These are phyloP conservation scores for Stylosanthes scabra DNA, from an alignment of 331 rosid species.

Conservation along the genomic window DNA sequence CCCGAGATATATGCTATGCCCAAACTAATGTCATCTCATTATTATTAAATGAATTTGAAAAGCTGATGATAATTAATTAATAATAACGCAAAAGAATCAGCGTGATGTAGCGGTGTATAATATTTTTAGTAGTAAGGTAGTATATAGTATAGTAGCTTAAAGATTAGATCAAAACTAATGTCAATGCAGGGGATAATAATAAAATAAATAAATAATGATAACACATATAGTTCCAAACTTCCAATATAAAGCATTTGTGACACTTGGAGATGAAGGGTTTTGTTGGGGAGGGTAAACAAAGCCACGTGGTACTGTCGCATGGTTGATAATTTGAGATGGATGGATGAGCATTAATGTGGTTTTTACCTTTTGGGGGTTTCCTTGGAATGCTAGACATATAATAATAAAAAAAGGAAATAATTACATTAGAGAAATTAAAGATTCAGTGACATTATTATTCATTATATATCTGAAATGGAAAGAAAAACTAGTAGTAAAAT, in stretches of 20 bases:
- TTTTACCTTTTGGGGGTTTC: not conserved
- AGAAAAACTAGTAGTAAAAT: not conserved
- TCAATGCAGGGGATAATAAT: not conserved
- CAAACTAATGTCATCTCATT: too few species aligned
- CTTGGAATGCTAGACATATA: not conserved
- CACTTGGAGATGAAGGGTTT: constrained; percentile 12
- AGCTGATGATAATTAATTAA: not conserved
- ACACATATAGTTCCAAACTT: too few species aligned
- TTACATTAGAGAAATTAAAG: not conserved
- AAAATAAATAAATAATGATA: constrained; percentile 8
- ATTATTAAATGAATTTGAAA: not conserved
- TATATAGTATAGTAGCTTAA: not conserved
- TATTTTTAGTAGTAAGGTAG: not conserved
- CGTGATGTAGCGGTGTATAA: not conserved
- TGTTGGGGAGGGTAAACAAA: constrained; percentile 14
- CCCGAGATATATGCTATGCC: too few species aligned
- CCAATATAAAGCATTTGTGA: not conserved
- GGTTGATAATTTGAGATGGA: constrained; percentile 15
- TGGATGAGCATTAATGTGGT: constrained; percentile 1
- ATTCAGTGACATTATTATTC: not conserved
- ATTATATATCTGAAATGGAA: not conserved
- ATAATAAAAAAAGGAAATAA: too few species aligned
- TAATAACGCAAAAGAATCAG: not conserved
- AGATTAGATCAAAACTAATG: not conserved
- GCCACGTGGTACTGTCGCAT: constrained; percentile 39